Evolutionary conservation across 1,284 basidiomycete genomes (phyloP).

Genomic region (Ganoderma lingzhi): DNA sequence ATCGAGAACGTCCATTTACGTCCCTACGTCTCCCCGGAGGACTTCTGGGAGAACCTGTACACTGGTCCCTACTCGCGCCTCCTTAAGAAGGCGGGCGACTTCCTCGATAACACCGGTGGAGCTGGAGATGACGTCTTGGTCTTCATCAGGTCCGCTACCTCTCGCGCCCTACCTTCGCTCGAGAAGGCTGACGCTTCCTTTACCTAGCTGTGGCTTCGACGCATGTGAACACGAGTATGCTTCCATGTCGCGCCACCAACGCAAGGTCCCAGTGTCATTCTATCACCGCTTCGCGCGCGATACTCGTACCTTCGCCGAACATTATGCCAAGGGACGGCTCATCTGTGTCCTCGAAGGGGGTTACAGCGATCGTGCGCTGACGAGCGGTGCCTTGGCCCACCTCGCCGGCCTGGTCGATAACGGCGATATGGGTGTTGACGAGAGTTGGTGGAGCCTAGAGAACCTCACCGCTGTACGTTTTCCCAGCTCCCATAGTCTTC

Average conservation of each 20-base stretch:
- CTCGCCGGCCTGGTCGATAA: slow-evolving; percentile 69
- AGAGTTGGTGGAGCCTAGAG: slow-evolving; percentile 75
- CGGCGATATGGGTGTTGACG: slow-evolving; percentile 45
- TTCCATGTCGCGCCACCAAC: slow-evolving; percentile 92
- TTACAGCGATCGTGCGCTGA: slow-evolving; percentile 90
- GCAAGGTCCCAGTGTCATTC: slow-evolving; percentile 90
- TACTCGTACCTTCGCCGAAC: slow-evolving; percentile 71
- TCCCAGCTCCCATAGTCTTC: slow-evolving; percentile 4
- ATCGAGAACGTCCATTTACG: slow-evolving; percentile 93
- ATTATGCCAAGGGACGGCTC: slow-evolving; percentile 74
- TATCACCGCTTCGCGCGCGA: slow-evolving; percentile 88
- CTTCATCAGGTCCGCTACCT: slow-evolving; percentile 76
- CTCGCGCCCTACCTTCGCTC: no score
- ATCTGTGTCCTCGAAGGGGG: slow-evolving; percentile 95
- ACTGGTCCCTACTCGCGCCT: slow-evolving; percentile 73
- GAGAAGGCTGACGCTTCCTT: not conserved
- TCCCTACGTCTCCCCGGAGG: slow-evolving; percentile 73
- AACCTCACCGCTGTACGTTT: slow-evolving; percentile 71
- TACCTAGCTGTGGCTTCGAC: slow-evolving; percentile 85
- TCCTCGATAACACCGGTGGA: slow-evolving; percentile 73
- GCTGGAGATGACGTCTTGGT: slow-evolving; percentile 79
- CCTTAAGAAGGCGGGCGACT: slow-evolving; percentile 77
- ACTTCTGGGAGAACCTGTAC: slow-evolving; percentile 85
- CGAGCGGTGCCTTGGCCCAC: slow-evolving; percentile 84
- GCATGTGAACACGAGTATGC: slow-evolving; percentile 92